Conservation (phyloP, 495 filamentous ascomycete species). For the Penicillium cosmopolitanum region DNA sequence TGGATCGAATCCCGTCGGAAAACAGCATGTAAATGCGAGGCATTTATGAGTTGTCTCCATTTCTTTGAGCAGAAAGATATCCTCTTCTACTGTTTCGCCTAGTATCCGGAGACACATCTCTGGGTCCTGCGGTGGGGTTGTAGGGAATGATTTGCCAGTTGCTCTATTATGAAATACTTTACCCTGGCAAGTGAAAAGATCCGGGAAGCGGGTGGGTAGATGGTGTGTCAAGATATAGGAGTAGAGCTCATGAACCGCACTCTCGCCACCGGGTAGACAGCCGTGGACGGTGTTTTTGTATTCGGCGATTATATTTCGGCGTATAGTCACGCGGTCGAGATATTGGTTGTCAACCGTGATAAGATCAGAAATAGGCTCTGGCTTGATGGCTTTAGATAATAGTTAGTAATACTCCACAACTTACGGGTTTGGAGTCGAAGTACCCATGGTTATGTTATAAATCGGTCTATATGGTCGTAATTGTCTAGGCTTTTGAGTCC, state of each 20-base stretch:
- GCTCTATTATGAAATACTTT: slow-evolving; percentile 2
- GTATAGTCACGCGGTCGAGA: background rate
- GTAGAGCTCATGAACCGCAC: slow-evolving; percentile 1
- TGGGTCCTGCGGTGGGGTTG: background rate
- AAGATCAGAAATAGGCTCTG: background rate
- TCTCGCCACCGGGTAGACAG: background rate
- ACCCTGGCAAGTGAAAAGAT: background rate
- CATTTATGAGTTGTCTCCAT: slow-evolving; percentile 2
- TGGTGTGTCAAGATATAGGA: background rate
- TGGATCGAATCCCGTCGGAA: slow-evolving; percentile 5
- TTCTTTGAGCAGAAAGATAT: background rate
- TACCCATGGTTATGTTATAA: slow-evolving; percentile 6
- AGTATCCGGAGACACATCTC: background rate
- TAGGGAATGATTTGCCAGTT: slow-evolving; percentile 3
- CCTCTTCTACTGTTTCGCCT: background rate
- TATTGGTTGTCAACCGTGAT: slow-evolving; percentile 4
- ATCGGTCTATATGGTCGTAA: slow-evolving; percentile 5
- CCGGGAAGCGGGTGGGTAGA: slow-evolving; percentile 1
- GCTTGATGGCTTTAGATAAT: background rate
- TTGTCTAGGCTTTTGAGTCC: background rate
- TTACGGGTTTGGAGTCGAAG: background rate
- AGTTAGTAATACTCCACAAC: background rate
- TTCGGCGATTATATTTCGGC: slow-evolving; percentile 1
- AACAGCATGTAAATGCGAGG: slow-evolving; percentile 1
- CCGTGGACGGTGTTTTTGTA: slow-evolving; percentile 3